Base-by-base conservation (phyloP, 2,329 filamentous ascomycete genomes). In the Verticillium isaacii region DNA sequence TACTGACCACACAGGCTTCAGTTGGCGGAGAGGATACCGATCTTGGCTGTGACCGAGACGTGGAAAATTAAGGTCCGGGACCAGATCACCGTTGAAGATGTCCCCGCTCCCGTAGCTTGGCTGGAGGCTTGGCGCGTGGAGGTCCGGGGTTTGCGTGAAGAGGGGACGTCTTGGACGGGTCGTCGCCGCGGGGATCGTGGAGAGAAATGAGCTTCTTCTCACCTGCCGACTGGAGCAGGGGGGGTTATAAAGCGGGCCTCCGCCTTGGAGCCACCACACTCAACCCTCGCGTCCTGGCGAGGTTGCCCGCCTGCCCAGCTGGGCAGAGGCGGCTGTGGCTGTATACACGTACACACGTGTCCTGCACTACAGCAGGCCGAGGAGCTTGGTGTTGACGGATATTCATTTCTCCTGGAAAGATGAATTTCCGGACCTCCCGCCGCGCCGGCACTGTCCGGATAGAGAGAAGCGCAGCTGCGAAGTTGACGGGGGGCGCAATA, bases 41-140 rank as follows among this genome's bases (percentile, higher is more conserved):
- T 14, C 32, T 60, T 29, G 39, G 39, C n/a, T 36, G 54, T 25
- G 57, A 56, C 23, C 37, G 62, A 63, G 62, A 63, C 62, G 62
- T 63, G 62, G 59, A 63, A 63, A 63, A 63, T 57, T 63, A 61
- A 19, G 32, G 39, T 59, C 62, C 62, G 59, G 17, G 41, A 59
- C 17, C 19, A 54, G 57, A 61, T 63, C 56, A 36, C 19, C 59
- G 32, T 39, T 58, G 60, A 63, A 55, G 61, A 56, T 45, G 56
- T 61, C 59, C 60, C 62, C 59, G 50, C 61, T 57, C 50, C 17
- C 29, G 37, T 52, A 58, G 36, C 59, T 63, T 58, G 59, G 59
- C 56, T 8, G 19, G 32, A 57, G 56, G 2, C 62, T 63, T 63
- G 59, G 62, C 60, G 56, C 34, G 56, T 56, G 52, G 56, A 54